phyloP scores from a whole-genome alignment of 2,329 filamentous ascomycete genomes.

The Sporothrix protearum region DNA sequence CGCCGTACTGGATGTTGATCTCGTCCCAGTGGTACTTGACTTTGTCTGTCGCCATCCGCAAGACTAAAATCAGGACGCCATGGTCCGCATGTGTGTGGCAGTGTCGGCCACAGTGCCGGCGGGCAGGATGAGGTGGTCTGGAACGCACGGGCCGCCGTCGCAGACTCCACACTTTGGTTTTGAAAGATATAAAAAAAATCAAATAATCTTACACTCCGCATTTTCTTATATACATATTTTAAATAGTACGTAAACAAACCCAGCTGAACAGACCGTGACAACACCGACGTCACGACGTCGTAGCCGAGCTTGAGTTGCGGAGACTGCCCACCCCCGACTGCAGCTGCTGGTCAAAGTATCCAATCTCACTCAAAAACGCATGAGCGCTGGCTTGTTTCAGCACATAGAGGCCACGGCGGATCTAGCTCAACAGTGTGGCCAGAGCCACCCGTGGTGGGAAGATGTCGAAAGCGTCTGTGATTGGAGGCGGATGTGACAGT shows the following conservation, averaged over 20 bases:
- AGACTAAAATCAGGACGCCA: neutral
- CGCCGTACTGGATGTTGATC: conserved; percentile 10
- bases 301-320: neutral
- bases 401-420: neutral
- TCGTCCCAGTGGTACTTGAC: conserved; percentile 6
- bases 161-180: too few species aligned
- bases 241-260: too few species aligned
- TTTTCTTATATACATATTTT: too few species aligned
- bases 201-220: too few species aligned
- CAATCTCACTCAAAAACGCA: neutral
- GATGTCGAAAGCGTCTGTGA: neutral
- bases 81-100: neutral
- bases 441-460: neutral
- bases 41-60: neutral
- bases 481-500: neutral
- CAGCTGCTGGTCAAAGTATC: neutral
- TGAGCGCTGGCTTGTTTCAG: neutral
- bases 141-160: neutral
- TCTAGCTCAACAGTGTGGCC: neutral
- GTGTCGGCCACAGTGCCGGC: neutral
- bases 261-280: too few species aligned
- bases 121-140: neutral
- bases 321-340: neutral
- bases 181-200: too few species aligned
- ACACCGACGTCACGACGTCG: neutral